Percentiles rank a stretch among this genome's conserved stretches.
These are phyloP conservation scores for Ziziphus jujuba DNA, from an alignment of 306 rosid species.

Conservation along the genomic window DNA sequence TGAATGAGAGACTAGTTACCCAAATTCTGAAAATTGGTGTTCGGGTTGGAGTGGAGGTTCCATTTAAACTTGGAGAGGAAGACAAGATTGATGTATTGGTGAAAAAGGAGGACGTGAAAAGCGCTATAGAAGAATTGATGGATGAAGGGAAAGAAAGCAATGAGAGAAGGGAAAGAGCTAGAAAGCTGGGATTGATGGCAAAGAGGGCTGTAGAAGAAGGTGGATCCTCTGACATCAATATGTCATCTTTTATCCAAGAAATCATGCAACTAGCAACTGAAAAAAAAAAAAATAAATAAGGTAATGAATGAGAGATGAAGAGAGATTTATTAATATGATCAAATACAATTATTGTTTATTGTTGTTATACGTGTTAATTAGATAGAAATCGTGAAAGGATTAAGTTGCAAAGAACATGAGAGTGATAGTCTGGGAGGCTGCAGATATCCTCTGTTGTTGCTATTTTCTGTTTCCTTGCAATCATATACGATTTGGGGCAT, in stretches of 20 bases:
- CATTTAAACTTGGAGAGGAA: slow-evolving; percentile 3
- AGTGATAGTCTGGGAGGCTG: too few species aligned
- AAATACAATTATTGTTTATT: too few species aligned
- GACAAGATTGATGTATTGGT: slow-evolving; percentile 25
- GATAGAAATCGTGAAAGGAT: too few species aligned
- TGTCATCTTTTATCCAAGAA: slow-evolving; percentile 21
- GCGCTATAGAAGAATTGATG: slow-evolving; percentile 19
- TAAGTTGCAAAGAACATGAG: too few species aligned
- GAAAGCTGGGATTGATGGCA: slow-evolving; percentile 31
- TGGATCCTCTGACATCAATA: slow-evolving; percentile 30
- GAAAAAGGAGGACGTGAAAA: slow-evolving; percentile 15
- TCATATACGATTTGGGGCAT: too few species aligned
- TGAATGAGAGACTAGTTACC: slow-evolving; percentile 32
- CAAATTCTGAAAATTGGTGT: slow-evolving; percentile 29
- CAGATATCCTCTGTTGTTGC: too few species aligned
- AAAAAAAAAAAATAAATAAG: too few species aligned
- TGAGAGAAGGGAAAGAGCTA: slow-evolving; percentile 30
- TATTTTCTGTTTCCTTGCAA: too few species aligned
- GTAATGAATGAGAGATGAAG: too few species aligned
- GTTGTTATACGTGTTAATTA: too few species aligned
- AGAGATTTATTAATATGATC: neutral
- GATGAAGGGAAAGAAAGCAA: slow-evolving; percentile 25
- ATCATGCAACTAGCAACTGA: neutral
- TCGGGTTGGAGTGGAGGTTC: slow-evolving; percentile 5
- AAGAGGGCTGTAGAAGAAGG: slow-evolving; percentile 28